Base-by-base conservation (phyloP, 202 grass and related monocot species). In the Saccharum hybrid region DNA sequence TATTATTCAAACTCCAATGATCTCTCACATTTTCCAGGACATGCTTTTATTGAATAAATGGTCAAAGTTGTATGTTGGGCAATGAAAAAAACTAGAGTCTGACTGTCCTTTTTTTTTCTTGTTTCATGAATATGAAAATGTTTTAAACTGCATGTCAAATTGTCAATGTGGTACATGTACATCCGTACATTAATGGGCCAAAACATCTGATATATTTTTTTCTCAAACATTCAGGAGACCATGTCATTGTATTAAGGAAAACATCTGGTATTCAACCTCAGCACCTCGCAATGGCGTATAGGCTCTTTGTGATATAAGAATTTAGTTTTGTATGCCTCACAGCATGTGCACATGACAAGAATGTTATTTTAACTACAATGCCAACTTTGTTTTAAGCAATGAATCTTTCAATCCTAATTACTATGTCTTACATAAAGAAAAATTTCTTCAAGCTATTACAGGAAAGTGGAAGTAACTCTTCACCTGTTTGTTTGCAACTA, bases 401-500 rank as follows among this genome's bases (percentile, higher is more conserved):
- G 5, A 4, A 69, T 19, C 11, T 74, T 63, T 62, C 51, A 71
- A 42, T 19, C 21, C 11, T 56, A 62, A 63, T 14, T 71, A n/a
- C n/a, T n/a, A 76, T 63, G 18, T 37, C 56, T 45, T 71, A 41
- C 41, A 63, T 30, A 22, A 15, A 77, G 48, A 71, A 76, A 61
- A 84, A 5, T 13, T 40, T 28, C 81, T 39, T 41, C 15, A 81
- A 71, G 16, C 9, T 11, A 75, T 75, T 23, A n/a, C 22, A 85
- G 42, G 37, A 81, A 75, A 76, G 8, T 56, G 41, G 37, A 85
- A 81, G 15, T 39, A 48, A 72, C 23, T 10, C 19, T 57, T 81
- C 70, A 97, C 92, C 92, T 97, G 92, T 76, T 97, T 97, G 37
- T 97, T 97, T 66, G 92, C 90, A 82, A 94, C 82, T 83, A 97